Base-by-base conservation (phyloP, 2,329 filamentous ascomycete genomes). In the Fusarium mundagurra region DNA sequence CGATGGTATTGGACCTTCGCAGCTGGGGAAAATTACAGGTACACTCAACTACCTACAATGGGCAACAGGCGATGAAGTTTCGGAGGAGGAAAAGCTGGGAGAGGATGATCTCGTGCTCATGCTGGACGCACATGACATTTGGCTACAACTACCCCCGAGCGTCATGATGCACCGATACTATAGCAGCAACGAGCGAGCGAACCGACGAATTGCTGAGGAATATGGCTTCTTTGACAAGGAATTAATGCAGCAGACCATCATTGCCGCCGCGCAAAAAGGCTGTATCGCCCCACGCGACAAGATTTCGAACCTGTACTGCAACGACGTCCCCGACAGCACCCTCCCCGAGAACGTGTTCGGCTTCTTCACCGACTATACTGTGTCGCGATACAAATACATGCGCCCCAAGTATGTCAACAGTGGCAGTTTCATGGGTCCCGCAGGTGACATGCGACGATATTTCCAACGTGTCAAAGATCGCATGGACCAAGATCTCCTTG, bases 81-180 rank as follows among this genome's bases (percentile, higher is more conserved):
- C 74, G 2, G 62, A 67, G 18, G 64, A 68, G 24, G 75, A 78
- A 18, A 70, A 38, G 44, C 61, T 78, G 3, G 68, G 61, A 12
- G 74, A 80, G n/a, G 61, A 81, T 22, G 79, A 81, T 31, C 39
- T 81, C 20, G 67, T 80, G 13, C 55, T 81, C 12, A 78, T 81
- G 61, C 70, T 81, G 22, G 79, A 81, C 45, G 79, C 79, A n/a
- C 78, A 80, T 50, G 79, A 81, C 41, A 67, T 80, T n/a, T 81
- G 79, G 79, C 64, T 80, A 18, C 79, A 81, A 55, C 65, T 81
- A 2, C 79, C 79, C 3, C 78, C 79, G 2, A 76, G 72, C n/a
- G 75, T 81, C 6, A 71, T 81, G 34, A 61, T 81, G 24, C 58
- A 78, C 20, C 79, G 79, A 59, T 81, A 78, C 34, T 77, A 69